A percentile compares a stretch with the other conserved stretches of the same genome.
Evolutionary conservation across 257 asterid genomes (phyloP).

Genomic region (Solanum lignicaule): DNA sequence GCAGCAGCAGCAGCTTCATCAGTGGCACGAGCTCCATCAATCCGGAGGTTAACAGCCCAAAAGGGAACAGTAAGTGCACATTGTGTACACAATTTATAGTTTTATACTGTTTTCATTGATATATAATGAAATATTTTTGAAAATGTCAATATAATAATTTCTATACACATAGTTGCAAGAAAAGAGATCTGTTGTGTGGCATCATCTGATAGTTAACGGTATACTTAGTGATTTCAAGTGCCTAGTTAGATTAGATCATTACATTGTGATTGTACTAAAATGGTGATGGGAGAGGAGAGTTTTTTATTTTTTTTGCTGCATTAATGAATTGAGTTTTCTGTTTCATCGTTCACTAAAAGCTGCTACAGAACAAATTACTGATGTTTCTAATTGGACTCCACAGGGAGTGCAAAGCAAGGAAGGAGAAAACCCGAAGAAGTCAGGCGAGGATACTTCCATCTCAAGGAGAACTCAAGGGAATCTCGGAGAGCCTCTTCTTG

Average conservation of each 20-base stretch:
- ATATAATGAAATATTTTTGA: not conserved
- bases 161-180: not conserved
- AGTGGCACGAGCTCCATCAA: constrained; percentile 77
- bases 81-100: not conserved
- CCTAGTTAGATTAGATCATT: not conserved
- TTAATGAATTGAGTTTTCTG: not conserved
- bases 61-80: constrained; percentile 53
- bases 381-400: not conserved
- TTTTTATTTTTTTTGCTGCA: not conserved
- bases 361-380: not conserved
- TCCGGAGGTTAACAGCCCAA: constrained; percentile 42
- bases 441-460: constrained; percentile 23
- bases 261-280: not conserved
- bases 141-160: not conserved
- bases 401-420: constrained; percentile 56
- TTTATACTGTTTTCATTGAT: not conserved
- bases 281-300: not conserved
- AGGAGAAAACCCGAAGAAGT: constrained; percentile 31
- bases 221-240: not conserved
- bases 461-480: constrained; percentile 17
- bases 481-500: constrained; percentile 27
- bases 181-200: not conserved
- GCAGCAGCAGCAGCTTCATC: constrained; percentile 79
- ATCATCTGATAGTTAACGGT: not conserved
- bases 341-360: not conserved